These are phyloP conservation scores for Chlamydomonas sphaeroides DNA, from an alignment of 139 green algal genomes.

Conservation along the genomic window DNA sequence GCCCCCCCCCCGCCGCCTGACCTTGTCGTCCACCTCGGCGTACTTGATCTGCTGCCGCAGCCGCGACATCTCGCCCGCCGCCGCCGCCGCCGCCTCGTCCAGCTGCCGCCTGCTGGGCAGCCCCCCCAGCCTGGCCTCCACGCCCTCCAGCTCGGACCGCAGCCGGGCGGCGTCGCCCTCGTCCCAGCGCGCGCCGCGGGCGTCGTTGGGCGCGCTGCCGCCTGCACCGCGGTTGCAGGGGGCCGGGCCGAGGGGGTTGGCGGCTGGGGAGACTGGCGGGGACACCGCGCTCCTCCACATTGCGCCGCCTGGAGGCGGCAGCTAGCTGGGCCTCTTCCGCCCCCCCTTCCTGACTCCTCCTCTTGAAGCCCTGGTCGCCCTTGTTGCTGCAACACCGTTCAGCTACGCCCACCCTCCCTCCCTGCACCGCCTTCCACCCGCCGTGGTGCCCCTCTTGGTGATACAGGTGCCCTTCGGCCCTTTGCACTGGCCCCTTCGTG, in stretches of 20 bases:
- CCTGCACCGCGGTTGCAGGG: neutral
- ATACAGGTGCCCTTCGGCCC: too few relatives aligned
- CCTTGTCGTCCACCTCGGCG: slow-evolving; percentile 55
- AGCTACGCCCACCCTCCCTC: neutral
- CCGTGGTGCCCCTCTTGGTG: neutral
- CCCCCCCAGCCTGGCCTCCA: slow-evolving; percentile 32
- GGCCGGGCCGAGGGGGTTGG: neutral
- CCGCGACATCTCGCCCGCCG: slow-evolving; percentile 29
- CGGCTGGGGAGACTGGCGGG: too few relatives aligned
- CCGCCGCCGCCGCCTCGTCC: slow-evolving; percentile 42
- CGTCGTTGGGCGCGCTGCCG: slow-evolving; percentile 46
- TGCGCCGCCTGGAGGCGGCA: too few relatives aligned
- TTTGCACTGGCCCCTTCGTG: too few relatives aligned
- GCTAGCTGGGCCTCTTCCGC: too few relatives aligned
- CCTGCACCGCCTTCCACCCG: neutral
- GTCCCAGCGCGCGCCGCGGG: slow-evolving; percentile 75
- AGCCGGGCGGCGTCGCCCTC: slow-evolving; percentile 67
- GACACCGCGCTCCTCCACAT: too few relatives aligned
- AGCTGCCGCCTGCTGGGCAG: slow-evolving; percentile 48
- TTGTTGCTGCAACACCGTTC: too few relatives aligned
- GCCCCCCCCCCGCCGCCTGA: slow-evolving; percentile 16
- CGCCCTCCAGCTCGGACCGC: slow-evolving; percentile 55
- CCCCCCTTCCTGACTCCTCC: too few relatives aligned
- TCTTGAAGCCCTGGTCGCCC: too few relatives aligned
- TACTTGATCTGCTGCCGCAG: slow-evolving; percentile 58